Evolutionary conservation across 768 basidiomycete genomes (phyloP).

Genomic region (Collybia sordida): DNA sequence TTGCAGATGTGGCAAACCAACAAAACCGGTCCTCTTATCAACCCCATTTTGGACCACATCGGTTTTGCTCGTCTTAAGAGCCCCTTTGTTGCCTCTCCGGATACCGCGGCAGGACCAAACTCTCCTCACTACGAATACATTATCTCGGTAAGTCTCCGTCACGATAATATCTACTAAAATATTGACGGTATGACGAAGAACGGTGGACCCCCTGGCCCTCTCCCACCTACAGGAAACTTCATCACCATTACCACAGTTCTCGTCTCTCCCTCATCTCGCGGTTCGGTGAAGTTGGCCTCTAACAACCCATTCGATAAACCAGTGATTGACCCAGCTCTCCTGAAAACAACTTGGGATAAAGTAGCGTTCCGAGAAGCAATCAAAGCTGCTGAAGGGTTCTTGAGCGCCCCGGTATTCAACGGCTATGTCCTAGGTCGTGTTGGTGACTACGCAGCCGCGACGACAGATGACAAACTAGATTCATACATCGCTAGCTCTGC

Average conservation of each 20-base stretch:
- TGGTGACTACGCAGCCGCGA: constrained; percentile 8
- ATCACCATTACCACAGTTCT: constrained; percentile 12
- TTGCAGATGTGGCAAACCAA: constrained; percentile 26
- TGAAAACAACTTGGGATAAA: constrained; percentile 11
- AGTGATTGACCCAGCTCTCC: constrained; percentile 15
- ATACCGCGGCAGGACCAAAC: constrained; percentile 31
- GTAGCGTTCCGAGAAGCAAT: constrained; percentile 13
- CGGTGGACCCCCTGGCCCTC: constrained; percentile 7
- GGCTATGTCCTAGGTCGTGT: constrained; percentile 9
- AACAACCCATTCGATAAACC: constrained; percentile 11
- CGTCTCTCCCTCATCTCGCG: constrained; percentile 14
- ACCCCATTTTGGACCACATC: constrained; percentile 21
- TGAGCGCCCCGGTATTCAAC: constrained; percentile 11
- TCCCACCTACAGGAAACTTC: constrained; percentile 14
- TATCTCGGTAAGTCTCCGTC: constrained; percentile 17
- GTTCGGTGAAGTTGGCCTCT: constrained; percentile 9
- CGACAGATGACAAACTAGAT: not conserved
- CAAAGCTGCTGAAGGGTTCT: constrained; percentile 12
- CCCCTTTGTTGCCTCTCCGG: constrained; percentile 9
- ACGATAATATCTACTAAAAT: too few relatives aligned
- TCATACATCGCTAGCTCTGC: not conserved
- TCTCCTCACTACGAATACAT: constrained; percentile 35
- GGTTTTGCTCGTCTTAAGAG: constrained; percentile 26
- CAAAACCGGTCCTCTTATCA: constrained; percentile 28
- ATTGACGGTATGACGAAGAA: constrained; percentile 5